Base-by-base conservation (phyloP, 225 moss, liverwort and hornwort species). In the Rhytidiadelphus loreus region DNA sequence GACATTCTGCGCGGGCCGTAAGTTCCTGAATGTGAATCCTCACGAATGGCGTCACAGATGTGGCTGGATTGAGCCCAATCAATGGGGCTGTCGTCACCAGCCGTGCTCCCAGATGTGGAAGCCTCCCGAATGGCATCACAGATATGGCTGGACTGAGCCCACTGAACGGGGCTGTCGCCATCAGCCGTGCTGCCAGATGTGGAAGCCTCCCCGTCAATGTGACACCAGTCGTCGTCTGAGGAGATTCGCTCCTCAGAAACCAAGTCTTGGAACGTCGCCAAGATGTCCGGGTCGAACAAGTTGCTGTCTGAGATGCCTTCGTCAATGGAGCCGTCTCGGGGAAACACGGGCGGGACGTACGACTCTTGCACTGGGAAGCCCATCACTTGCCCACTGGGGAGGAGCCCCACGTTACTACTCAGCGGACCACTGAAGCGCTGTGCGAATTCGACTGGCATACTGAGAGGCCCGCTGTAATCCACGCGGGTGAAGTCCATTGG, bases 141-240 rank as follows among this genome's bases (percentile, higher is more conserved):
- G 33, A 83, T 73, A 16, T 85, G 88, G 37, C 76, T 76, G 17
- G 88, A 83, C 64, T 88, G 77, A 48, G 82, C 87, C 94, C 94
- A 91, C 57, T 90, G 90, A 41, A 88, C 75, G 0, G 92, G 88
- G 14, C 91, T 90, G 6, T 79, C 92, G 11, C 83, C 94, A 26
- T 90, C 92, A 0, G 58, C 92, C 1, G 91, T 93, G 79, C 95
- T 95, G 6, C 92, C 92, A 2, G 93, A 93, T 0, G 95, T 92
- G 5, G 93, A 93, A 1, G 91, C 92, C 41, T 95, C 95, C 12
- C 93, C 95, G 11, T 93, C 93, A 50, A 93, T 20, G 48, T 95
- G 94, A 43, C 92, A 92, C 95, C 95, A 95, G 37, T 93, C 93
- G 60, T 93, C 95, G 14, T 95, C 95, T 0, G 92, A 95, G 13